Evolutionary conservation across 176 grass and related monocot species (phyloP), one percentile per base, ranked within the genome.

Genomic region (Zea mays): DNA sequence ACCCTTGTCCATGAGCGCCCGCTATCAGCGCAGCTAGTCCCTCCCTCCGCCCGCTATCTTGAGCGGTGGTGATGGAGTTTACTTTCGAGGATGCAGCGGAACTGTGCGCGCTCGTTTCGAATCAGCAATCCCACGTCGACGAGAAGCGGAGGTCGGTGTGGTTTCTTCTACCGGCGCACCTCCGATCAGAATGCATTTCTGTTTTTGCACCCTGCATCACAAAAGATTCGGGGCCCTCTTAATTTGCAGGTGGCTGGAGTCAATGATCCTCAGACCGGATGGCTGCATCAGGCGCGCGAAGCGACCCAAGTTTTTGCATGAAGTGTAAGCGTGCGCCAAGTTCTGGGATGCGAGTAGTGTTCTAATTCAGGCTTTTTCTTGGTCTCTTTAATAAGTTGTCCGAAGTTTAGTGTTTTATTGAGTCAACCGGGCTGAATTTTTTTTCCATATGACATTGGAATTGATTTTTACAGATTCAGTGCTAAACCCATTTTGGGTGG

Each of bases 261-360:
- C 74, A 15, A 78, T 54, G 80, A 38, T 79, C 57, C 60, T 45
- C 15, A 7, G 12, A 39, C 62, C 52, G 10, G 74, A 41, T 11
- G 60, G 55, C 67, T 10, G 43, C 52, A 11, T 4, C 34, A 83
- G 36, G 8, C 20, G 5, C 0, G 65, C 67, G 62, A 87, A 87
- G 68, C 67, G 80, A 21, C 85, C 85, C 12, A 79, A 79, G 44
- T 87, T 87, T 79, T 45, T 83, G 3, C 42, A 59, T 20, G 85
- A 68, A 0, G 9, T 34, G 85, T 81, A 71, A 76, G 84, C 45
- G 36, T 51, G 6, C 15, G 3, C 14, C 5, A 1, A 35, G 11
- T 81, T 42, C 13, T 64, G 55, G 12, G 35, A 17, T 34, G 34
- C 15, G 4, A 33, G 14, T 38, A 37, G 74, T 50, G 44, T 11